A percentile compares a stretch with the other conserved stretches of the same genome.
phyloP scores from a whole-genome alignment of 129 eudicot genomes.

The Escallonia herrerae region DNA sequence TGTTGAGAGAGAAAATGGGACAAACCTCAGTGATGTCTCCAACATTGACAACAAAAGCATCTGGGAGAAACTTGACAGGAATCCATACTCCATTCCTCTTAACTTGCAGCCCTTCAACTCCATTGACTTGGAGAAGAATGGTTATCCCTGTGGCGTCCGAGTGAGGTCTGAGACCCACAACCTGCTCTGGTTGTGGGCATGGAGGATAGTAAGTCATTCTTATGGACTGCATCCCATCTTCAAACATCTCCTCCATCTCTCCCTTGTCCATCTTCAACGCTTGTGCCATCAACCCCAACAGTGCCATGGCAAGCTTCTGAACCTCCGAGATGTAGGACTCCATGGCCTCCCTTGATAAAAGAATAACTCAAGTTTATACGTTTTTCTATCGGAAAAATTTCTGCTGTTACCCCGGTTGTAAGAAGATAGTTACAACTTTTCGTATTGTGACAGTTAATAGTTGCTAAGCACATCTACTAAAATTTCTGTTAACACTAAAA shows the following conservation, averaged over 20 bases:
- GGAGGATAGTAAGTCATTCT: constrained; percentile 61
- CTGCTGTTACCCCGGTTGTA: too few species aligned
- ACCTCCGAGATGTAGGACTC: constrained; percentile 39
- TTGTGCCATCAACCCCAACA: constrained; percentile 34
- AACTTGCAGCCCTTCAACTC: constrained; percentile 50
- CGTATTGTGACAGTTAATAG: too few species aligned
- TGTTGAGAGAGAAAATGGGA: background rate
- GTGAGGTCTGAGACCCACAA: constrained; percentile 54
- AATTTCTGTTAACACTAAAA: too few species aligned
- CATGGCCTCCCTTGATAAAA: constrained; percentile 29
- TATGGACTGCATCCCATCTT: constrained; percentile 53
- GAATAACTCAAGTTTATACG: too few species aligned
- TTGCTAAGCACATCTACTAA: too few species aligned
- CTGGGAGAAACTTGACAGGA: constrained; percentile 36
- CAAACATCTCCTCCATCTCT: constrained; percentile 34
- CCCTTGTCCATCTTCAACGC: constrained; percentile 35
- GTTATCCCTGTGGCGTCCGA: constrained; percentile 55
- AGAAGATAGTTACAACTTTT: too few species aligned
- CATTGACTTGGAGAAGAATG: constrained; percentile 42
- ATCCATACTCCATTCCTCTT: constrained; percentile 55
- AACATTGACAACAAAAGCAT: constrained; percentile 51
- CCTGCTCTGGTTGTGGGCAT: constrained; percentile 56
- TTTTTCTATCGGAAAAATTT: too few species aligned
- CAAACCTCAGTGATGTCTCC: constrained; percentile 65
- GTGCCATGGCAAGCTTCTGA: constrained; percentile 29